Evolutionary conservation across 2,329 filamentous ascomycete genomes (phyloP).

Genomic region (Teratosphaeria pseudoeucalypti): DNA sequence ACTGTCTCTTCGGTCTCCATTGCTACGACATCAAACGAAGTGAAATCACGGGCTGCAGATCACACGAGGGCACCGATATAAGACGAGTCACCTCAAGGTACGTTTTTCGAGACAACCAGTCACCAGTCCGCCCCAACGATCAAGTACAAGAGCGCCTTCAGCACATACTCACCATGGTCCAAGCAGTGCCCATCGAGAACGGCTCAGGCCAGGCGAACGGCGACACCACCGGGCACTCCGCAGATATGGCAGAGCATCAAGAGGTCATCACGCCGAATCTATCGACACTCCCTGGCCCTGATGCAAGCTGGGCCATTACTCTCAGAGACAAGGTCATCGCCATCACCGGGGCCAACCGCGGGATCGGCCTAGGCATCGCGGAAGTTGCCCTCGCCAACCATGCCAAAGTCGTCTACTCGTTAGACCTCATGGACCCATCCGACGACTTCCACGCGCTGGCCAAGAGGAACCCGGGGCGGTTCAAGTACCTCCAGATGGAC

Average conservation of each 20-base stretch:
- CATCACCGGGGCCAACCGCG: slow-evolving; percentile 26
- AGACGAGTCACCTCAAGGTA: background rate
- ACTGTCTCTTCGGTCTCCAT: background rate
- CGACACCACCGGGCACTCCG: slow-evolving; percentile 5
- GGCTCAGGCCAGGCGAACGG: slow-evolving; percentile 10
- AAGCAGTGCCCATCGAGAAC: slow-evolving; percentile 14
- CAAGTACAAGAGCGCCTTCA: background rate
- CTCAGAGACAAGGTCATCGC: slow-evolving; percentile 34
- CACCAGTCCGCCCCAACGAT: background rate
- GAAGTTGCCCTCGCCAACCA: slow-evolving; percentile 23
- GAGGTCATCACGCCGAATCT: slow-evolving; percentile 24
- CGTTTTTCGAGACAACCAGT: background rate
- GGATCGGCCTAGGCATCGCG: slow-evolving; percentile 22
- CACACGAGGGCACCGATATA: background rate
- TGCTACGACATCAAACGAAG: background rate
- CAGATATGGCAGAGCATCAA: slow-evolving; percentile 5
- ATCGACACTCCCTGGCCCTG: slow-evolving; percentile 32
- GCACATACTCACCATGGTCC: slow-evolving; percentile 13
- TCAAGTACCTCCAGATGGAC: slow-evolving; percentile 23
- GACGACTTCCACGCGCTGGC: slow-evolving; percentile 19
- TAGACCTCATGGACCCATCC: slow-evolving; percentile 21
- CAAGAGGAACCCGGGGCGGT: slow-evolving; percentile 16
- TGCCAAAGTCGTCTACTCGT: slow-evolving; percentile 19
- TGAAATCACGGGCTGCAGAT: background rate
- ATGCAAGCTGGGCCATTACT: slow-evolving; percentile 37